Conservation (phyloP, 768 basidiomycete genomes). For the Lactarius pseudohatsudake region DNA sequence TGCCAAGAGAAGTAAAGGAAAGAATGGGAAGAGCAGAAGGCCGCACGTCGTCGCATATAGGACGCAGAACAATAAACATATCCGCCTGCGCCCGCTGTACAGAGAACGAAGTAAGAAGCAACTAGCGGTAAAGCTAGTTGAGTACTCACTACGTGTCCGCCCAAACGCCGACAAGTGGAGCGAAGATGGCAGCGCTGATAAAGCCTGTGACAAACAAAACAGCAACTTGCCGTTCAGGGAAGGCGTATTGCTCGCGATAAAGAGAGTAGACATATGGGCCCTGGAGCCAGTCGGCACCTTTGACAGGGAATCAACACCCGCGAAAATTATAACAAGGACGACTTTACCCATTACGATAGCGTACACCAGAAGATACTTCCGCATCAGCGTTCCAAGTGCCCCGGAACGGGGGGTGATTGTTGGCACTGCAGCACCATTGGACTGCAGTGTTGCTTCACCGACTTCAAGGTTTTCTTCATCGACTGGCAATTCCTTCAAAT, state of each 20-base stretch:
- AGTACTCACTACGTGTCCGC: constrained; percentile 68
- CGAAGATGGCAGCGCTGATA: constrained; percentile 63
- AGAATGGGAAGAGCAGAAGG: constrained; percentile 54
- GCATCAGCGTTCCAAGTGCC: constrained; percentile 25
- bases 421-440: constrained; percentile 5
- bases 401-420: constrained; percentile 10
- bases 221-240: constrained; percentile 64
- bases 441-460: constrained; percentile 13
- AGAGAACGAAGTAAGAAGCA: not conserved
- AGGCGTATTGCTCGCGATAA: constrained; percentile 65
- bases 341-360: constrained; percentile 24
- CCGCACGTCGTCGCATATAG: constrained; percentile 61
- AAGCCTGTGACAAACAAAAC: constrained; percentile 78
- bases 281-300: constrained; percentile 78
- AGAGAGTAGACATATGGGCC: constrained; percentile 78
- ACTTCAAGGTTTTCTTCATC: constrained; percentile 22
- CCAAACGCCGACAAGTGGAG: constrained; percentile 74
- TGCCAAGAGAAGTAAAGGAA: constrained; percentile 62
- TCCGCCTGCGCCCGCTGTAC: constrained; percentile 59
- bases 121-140: not conserved
- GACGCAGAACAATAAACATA: constrained; percentile 72
- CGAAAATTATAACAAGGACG: not conserved
- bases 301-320: constrained; percentile 6
- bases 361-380: constrained; percentile 29
- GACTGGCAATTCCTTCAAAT: constrained; percentile 4